Base-by-base conservation (phyloP, 2,329 filamentous ascomycete genomes). In the Fusarium tjaetaba region DNA sequence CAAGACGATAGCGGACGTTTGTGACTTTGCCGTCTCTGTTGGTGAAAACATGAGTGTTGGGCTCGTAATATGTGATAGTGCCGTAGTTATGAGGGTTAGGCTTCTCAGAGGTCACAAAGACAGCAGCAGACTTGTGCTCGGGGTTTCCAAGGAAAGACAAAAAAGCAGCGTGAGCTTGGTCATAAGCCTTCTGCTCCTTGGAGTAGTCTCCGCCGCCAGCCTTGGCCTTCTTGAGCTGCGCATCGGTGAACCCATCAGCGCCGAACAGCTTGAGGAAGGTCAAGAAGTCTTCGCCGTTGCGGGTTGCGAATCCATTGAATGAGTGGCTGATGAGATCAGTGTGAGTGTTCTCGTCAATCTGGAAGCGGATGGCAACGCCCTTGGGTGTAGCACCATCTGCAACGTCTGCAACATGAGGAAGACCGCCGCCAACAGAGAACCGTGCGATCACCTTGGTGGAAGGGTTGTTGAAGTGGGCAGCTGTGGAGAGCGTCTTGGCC, bases 81-180 rank as follows among this genome's bases (percentile, higher is more conserved):
- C 70, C 65, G n/a, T 72, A 72, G 7, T 61, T 72, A 5, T 72
- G 55, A 7, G 59, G 56, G 10, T 72, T 72, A 4, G 56, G 70
- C 45, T 72, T 72, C n/a, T 65, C 53, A 5, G 60, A 69, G 2
- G 24, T 11, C 1, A 72, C 70, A 28, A 69, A 72, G 2, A 20
- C 28, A 10, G 36, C 42, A 4, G 70, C 70, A 13, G 64, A 36
- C 30, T 45, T 36, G 9, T 61, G 36, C 2, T 49, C 56, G 0
- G 63, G 36, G 5, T 57, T 38, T 15, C 34, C 26, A 3, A 72
- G 56, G 28, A 72, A 62, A 2, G 28, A 46, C 6, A 38, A 0
- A 15, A 72, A 70, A 0, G 52, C 38, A 46, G 43, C 22, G 2
- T 65, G 43, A 0, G 62, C 34, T 5, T 64, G 22, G 5, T 48